These are phyloP conservation scores for Populus hybrid DNA, from an alignment of 441 rosid genomes.

Conservation along the genomic window DNA sequence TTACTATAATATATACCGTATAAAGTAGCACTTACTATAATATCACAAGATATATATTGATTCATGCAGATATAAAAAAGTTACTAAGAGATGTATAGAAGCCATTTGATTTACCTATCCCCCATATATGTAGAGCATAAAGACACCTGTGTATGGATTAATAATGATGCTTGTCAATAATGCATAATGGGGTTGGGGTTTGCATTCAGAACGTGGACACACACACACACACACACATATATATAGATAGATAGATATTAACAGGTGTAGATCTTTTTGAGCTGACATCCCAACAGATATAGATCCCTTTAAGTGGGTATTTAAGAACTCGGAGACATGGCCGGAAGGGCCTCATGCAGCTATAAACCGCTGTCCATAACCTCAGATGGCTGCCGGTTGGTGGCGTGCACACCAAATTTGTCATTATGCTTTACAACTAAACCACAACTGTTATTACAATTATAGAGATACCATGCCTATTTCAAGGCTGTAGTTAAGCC, in stretches of 20 bases:
- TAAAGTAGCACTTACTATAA: too few species aligned
- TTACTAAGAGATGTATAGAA: not conserved
- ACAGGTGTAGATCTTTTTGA: not conserved
- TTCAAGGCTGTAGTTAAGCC: not conserved
- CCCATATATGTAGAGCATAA: too few species aligned
- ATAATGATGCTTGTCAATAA: not conserved
- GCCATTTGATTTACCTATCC: not conserved
- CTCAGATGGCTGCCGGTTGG: slow-evolving; percentile 1
- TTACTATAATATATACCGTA: too few species aligned
- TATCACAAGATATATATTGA: too few species aligned
- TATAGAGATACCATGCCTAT: not conserved
- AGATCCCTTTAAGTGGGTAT: not conserved
- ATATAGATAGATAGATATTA: too few species aligned
- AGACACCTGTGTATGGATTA: too few species aligned
- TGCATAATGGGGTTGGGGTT: not conserved
- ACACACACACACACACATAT: too few species aligned
- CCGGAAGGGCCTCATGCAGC: not conserved
- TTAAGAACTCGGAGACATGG: not conserved
- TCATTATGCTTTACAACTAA: not conserved
- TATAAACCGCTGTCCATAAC: too few species aligned
- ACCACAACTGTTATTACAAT: not conserved
- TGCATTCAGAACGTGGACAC: not conserved
- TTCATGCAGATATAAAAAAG: not conserved
- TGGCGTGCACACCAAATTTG: slow-evolving; percentile 1
- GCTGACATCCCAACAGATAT: not conserved